Conservation (phyloP, 257 asterid species). For the Plantago ovata region DNA sequence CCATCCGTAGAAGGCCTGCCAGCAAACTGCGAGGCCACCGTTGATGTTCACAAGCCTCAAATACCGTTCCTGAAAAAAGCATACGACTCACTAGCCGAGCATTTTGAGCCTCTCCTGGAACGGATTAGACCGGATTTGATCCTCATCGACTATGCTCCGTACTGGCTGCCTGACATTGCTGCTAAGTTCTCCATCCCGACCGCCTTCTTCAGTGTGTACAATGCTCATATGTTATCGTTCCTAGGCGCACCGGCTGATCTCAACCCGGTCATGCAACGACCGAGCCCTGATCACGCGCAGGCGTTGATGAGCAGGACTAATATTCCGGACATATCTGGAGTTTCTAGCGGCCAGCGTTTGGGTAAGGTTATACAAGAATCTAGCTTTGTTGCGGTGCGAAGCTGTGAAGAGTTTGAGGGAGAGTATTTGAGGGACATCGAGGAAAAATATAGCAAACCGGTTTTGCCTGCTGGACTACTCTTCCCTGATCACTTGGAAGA, state of each 20-base stretch:
- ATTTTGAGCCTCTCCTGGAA: constrained; percentile 23
- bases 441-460: constrained; percentile 30
- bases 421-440: constrained; percentile 25
- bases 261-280: constrained; percentile 26
- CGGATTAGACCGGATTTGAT: constrained; percentile 28
- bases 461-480: constrained; percentile 38
- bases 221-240: constrained; percentile 36
- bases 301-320: constrained; percentile 13
- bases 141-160: constrained; percentile 34
- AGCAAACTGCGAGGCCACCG: constrained; percentile 37
- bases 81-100: constrained; percentile 29
- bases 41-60: constrained; percentile 28
- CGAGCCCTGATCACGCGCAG: constrained; percentile 26
- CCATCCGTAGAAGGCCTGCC: constrained; percentile 32
- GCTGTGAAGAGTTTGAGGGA: constrained; percentile 40
- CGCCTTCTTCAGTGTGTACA: constrained; percentile 30
- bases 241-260: constrained; percentile 36
- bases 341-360: constrained; percentile 33
- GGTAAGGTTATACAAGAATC: constrained; percentile 28
- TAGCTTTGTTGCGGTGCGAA: constrained; percentile 31
- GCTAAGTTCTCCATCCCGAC: constrained; percentile 22
- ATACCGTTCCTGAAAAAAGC: constrained; percentile 31
- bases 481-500: constrained; percentile 22
- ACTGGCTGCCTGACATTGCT: constrained; percentile 28
- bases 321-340: constrained; percentile 32